Evolutionary conservation across 176 grass and related monocot species (phyloP), one percentile per base, ranked within the genome.

Genomic region (Oryza glaberrima): DNA sequence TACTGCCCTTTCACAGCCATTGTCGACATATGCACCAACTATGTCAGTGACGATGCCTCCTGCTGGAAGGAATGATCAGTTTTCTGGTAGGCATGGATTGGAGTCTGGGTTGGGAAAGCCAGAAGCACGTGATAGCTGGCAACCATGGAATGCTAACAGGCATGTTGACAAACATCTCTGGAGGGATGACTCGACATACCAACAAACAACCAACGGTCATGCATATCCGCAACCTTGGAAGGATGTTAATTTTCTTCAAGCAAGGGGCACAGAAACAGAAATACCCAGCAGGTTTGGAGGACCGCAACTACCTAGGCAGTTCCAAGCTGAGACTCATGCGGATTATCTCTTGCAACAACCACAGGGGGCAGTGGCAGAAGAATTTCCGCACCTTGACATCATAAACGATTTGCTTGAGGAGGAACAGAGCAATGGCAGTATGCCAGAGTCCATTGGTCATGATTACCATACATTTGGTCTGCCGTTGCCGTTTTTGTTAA

Each of bases 391-490:
- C 82, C 89, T 97, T 82, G 94, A 94, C 86, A 97, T 97, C 76
- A 97, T 97, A 41, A 97, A 97, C 1, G 94, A 97, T 70, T 90
- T 97, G 85, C 94, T 97, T 3, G 92, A 97, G 6, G 94, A 97
- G 79, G 94, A 92, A 41, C 90, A 94, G 28, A 85, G 64, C 79
- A 89, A 83, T 51, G 76, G 87, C 36, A 70, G 34, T 34, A 88
- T 83, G 81, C 60, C 87, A 65, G 88, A 80, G 52, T 76, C 70
- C 44, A 48, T 84, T 25, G 68, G 7, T 70, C 90, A 73, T 35
- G 90, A 94, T 79, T 88, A 90, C 69, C 41, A 79, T 46, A 51
- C 82, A 1, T 93, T 87, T 73, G 54, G 54, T n/a, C 17, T 58
- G 54, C 85, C 54, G 1, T 23, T 73, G 75, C 91, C 88, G 10